phyloP scores from a whole-genome alignment of 164 flowering plant genomes.

The Stephania yunnanensis region DNA sequence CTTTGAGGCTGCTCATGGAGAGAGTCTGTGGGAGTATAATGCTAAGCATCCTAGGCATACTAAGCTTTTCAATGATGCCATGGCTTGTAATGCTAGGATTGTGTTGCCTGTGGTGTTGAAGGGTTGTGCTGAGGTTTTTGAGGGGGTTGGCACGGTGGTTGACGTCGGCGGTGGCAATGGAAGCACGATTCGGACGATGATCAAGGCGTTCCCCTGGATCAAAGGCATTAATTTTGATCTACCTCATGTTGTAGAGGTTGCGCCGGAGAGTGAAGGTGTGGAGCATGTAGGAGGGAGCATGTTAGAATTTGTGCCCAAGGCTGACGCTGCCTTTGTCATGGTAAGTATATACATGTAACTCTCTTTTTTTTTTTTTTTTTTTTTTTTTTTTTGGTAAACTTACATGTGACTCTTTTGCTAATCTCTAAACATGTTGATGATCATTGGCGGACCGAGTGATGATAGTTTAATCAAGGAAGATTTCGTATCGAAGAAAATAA shows the following conservation, averaged over 20 bases:
- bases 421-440: no score
- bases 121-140: background rate
- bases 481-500: no score
- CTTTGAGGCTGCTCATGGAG: slow-evolving; percentile 6
- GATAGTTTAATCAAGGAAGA: no score
- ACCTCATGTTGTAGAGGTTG: slow-evolving; percentile 33
- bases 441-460: no score
- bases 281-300: slow-evolving; percentile 7
- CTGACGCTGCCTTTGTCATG: slow-evolving; percentile 4
- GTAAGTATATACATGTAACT: background rate
- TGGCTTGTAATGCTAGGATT: slow-evolving; percentile 25
- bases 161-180: slow-evolving; percentile 39
- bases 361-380: no score
- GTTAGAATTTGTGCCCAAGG: background rate
- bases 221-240: slow-evolving; percentile 51
- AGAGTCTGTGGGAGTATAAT: background rate
- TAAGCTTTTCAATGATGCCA: slow-evolving; percentile 2
- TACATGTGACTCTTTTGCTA: background rate
- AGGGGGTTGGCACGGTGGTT: slow-evolving; percentile 6
- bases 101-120: slow-evolving; percentile 21
- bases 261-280: background rate
- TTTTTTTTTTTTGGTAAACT: no score
- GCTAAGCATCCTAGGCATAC: background rate
- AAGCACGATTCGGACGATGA: slow-evolving; percentile 27
- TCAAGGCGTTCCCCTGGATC: slow-evolving; percentile 48